These are phyloP conservation scores for Scutellospora calospora DNA, from an alignment of 371 early-diverging fungal genomes.

Conservation along the genomic window DNA sequence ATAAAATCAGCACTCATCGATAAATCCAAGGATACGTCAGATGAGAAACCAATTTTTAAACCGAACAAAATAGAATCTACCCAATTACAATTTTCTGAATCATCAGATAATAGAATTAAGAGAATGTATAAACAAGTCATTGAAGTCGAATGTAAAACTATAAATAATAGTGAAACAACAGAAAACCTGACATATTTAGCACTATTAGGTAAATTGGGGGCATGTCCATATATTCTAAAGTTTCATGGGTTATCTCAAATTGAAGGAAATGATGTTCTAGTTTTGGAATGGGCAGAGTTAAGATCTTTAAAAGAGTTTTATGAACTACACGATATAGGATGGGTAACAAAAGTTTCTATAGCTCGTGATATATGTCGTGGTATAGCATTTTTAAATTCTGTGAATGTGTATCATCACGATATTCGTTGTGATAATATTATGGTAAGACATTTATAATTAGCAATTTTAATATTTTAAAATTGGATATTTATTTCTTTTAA, in stretches of 20 bases:
- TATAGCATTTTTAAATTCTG: constrained; percentile 23
- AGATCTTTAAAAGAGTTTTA: constrained; percentile 15
- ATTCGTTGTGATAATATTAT: constrained; percentile 34
- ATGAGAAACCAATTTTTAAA: too few species aligned
- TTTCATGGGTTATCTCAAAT: constrained; percentile 24
- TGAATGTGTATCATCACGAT: constrained; percentile 37
- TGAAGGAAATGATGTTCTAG: background rate
- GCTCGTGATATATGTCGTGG: constrained; percentile 35
- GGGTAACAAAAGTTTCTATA: constrained; percentile 28
- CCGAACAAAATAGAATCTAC: too few species aligned
- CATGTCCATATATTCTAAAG: constrained; percentile 21
- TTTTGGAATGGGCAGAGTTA: constrained; percentile 32
- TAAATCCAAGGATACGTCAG: too few species aligned
- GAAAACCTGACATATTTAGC: background rate
- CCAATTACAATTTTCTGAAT: too few species aligned
- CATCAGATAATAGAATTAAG: background rate
- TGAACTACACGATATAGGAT: background rate
- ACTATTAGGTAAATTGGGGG: constrained; percentile 11
- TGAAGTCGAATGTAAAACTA: too few species aligned
- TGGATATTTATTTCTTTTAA: background rate
- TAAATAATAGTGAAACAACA: background rate
- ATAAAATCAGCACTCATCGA: too few species aligned
- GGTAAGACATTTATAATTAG: background rate
- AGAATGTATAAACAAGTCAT: background rate
- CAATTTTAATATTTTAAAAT: constrained; percentile 1